Evolutionary conservation across 805 yeast species (phyloP).

Genomic region (Teunomyces lycoperdinae): DNA sequence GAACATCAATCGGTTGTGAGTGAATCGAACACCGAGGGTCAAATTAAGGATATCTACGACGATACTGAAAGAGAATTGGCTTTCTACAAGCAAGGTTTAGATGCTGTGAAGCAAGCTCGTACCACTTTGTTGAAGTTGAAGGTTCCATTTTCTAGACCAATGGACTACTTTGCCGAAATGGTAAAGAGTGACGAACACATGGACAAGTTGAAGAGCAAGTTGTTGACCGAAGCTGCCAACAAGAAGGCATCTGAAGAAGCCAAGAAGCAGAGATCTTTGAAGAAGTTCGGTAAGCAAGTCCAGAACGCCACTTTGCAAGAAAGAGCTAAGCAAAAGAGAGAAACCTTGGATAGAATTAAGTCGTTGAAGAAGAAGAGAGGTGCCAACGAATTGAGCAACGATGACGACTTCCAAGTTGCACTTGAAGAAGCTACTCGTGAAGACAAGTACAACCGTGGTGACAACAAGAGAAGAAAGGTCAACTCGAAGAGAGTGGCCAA

Average conservation of each 20-base stretch:
- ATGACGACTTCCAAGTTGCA: constrained; percentile 81
- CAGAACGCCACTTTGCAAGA: constrained; percentile 91
- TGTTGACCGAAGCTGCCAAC: constrained; percentile 74
- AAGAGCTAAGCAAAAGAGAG: constrained; percentile 90
- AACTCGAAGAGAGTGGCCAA: constrained; percentile 68
- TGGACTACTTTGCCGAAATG: constrained; percentile 98
- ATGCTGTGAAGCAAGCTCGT: constrained; percentile 75
- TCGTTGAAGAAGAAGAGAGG: constrained; percentile 87
- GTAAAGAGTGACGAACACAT: constrained; percentile 96
- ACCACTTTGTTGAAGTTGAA: constrained; percentile 61
- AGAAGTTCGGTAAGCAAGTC: constrained; percentile 97
- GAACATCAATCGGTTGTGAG: constrained; percentile 81
- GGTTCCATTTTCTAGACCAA: constrained; percentile 88
- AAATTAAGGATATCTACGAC: constrained; percentile 84
- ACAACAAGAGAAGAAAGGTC: constrained; percentile 53
- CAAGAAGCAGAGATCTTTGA: constrained; percentile 87
- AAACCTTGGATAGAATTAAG: constrained; percentile 85
- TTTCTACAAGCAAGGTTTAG: constrained; percentile 90
- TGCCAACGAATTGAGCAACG: constrained; percentile 64
- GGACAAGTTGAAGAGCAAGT: constrained; percentile 84
- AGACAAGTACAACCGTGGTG: constrained; percentile 44
- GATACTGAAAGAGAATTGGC: constrained; percentile 95
- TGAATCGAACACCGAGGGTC: constrained; percentile 55
- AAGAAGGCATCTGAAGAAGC: constrained; percentile 93
- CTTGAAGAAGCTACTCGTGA: constrained; percentile 82